Conservation (phyloP, 2,329 filamentous ascomycete species). For the Exophiala viscosa region DNA sequence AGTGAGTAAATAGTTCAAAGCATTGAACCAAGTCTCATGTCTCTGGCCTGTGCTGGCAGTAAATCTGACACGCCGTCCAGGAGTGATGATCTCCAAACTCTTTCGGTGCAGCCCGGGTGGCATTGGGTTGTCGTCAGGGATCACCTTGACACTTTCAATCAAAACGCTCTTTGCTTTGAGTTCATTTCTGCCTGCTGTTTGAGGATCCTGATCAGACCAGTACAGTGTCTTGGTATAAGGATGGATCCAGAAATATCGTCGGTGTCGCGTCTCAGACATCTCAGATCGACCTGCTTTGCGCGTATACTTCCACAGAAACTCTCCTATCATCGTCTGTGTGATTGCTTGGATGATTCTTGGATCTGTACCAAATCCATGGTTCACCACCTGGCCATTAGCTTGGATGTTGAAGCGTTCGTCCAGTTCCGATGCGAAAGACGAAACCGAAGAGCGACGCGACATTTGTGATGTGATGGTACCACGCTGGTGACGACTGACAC, state of each 20-base stretch:
- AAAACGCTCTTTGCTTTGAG: slow-evolving; percentile 82
- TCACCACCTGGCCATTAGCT: slow-evolving; percentile 51
- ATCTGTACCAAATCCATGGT: slow-evolving; percentile 70
- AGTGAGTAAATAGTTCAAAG: slow-evolving; percentile 84
- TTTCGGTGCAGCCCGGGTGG: slow-evolving; percentile 92
- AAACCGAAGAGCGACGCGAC: slow-evolving; percentile 77
- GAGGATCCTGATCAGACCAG: slow-evolving; percentile 90
- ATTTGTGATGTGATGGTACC: slow-evolving; percentile 38
- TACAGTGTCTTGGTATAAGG: slow-evolving; percentile 95
- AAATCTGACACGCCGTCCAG: slow-evolving; percentile 85
- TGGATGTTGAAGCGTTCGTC: slow-evolving; percentile 85
- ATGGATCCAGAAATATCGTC: slow-evolving; percentile 98
- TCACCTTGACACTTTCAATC: slow-evolving; percentile 87
- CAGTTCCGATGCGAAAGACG: slow-evolving; percentile 91
- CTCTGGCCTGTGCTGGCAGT: slow-evolving; percentile 90
- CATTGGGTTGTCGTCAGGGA: slow-evolving; percentile 91
- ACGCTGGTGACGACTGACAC: slow-evolving; percentile 28
- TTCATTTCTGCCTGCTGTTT: slow-evolving; percentile 70
- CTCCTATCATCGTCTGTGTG: slow-evolving; percentile 98
- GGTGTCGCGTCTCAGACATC: slow-evolving; percentile 83
- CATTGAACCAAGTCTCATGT: slow-evolving; percentile 98
- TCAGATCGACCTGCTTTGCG: slow-evolving; percentile 86
- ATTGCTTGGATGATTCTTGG: slow-evolving; percentile 99
- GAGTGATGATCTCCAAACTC: slow-evolving; percentile 85
- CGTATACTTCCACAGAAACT: slow-evolving; percentile 99